These are phyloP conservation scores for Coemansia sp. DNA, from an alignment of 192 early-diverging fungal species.

Conservation along the genomic window DNA sequence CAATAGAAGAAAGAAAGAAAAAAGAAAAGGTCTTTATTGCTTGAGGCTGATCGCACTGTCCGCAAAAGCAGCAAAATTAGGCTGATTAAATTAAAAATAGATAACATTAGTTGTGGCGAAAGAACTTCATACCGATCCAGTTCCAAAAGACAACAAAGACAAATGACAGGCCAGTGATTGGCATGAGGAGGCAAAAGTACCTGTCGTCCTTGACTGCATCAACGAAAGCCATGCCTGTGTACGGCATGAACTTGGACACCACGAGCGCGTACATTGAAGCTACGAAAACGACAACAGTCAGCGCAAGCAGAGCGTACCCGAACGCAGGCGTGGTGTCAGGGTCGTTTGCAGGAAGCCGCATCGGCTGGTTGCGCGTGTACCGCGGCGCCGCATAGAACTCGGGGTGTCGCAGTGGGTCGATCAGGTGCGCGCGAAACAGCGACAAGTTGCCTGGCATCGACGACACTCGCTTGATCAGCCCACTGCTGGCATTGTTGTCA, in stretches of 20 bases:
- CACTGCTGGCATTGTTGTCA: constrained; percentile 8
- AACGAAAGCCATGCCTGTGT: constrained; percentile 65
- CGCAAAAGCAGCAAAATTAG: neutral
- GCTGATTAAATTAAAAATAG: neutral
- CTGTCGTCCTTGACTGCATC: constrained; percentile 73
- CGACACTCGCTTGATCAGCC: constrained; percentile 46
- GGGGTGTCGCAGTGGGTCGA: constrained; percentile 38
- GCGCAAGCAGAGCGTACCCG: constrained; percentile 63
- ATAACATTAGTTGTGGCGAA: constrained; percentile 72
- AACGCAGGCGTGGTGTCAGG: constrained; percentile 70
- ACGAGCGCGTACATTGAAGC: constrained; percentile 65
- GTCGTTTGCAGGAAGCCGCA: constrained; percentile 57
- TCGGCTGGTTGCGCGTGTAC: constrained; percentile 60
- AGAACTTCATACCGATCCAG: constrained; percentile 96
- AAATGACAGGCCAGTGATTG: constrained; percentile 73
- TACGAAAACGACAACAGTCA: constrained; percentile 63
- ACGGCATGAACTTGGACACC: constrained; percentile 68
- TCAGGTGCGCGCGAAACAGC: constrained; percentile 49
- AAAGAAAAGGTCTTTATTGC: too few relatives aligned
- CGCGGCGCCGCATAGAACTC: constrained; percentile 55
- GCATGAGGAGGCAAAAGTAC: constrained; percentile 84
- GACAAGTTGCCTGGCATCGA: constrained; percentile 50
- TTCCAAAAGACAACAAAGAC: constrained; percentile 82
- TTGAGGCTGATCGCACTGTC: too few relatives aligned
- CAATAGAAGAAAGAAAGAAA: too few relatives aligned